Conservation (phyloP, 768 basidiomycete species). For the Omphalotus guepiniiformis region DNA sequence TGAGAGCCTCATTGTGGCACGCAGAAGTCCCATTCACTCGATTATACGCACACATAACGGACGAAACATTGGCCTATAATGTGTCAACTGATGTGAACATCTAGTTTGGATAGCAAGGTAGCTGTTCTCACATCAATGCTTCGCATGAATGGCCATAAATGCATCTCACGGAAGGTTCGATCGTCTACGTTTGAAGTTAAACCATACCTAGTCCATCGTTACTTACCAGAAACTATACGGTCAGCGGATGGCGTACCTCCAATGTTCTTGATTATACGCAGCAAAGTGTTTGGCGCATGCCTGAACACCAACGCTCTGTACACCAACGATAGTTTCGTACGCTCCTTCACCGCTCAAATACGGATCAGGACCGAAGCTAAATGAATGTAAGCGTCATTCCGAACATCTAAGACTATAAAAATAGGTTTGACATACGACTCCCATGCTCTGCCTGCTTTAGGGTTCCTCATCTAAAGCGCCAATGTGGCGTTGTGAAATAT, state of each 20-base stretch:
- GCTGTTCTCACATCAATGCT: conserved; percentile 37
- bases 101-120: background rate
- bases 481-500: background rate
- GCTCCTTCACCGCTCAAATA: conserved; percentile 60
- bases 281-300: conserved; percentile 54
- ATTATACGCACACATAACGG: conserved; percentile 53
- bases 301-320: conserved; percentile 58
- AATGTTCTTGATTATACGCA: conserved; percentile 49
- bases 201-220: conserved; percentile 23
- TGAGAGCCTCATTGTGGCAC: conserved; percentile 52
- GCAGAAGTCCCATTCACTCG: conserved; percentile 58
- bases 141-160: conserved; percentile 47
- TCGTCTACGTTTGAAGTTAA: conserved; percentile 49
- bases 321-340: conserved; percentile 53
- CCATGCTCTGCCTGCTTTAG: conserved; percentile 47
- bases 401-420: background rate
- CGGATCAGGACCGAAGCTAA: conserved; percentile 55
- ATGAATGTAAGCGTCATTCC: background rate
- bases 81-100: background rate
- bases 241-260: conserved; percentile 28
- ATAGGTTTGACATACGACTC: conserved; percentile 32
- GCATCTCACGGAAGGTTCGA: conserved; percentile 50
- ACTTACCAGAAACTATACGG: background rate
- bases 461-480: conserved; percentile 48
- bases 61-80: conserved; percentile 41